phyloP scores from a whole-genome alignment of 1,284 basidiomycete species.

The Heterobasidion annosum region DNA sequence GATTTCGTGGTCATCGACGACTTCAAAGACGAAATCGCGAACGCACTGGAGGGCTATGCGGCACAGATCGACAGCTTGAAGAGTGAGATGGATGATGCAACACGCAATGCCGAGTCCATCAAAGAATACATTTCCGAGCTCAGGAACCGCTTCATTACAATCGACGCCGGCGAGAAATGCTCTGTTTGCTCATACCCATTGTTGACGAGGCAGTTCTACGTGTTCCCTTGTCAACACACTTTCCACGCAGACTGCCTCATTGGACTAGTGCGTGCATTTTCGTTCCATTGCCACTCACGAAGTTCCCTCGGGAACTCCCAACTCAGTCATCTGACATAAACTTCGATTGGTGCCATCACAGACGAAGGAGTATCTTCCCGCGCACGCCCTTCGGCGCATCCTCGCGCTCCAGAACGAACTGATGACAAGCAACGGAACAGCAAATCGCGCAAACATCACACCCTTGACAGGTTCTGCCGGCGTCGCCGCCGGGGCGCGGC shows the following conservation, averaged over 20 bases:
- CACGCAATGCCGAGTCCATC: conserved; percentile 86
- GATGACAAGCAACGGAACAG: conserved; percentile 37
- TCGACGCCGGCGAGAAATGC: conserved; percentile 85
- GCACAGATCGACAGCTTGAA: conserved; percentile 88
- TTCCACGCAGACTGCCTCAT: conserved; percentile 96
- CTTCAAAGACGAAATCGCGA: conserved; percentile 98
- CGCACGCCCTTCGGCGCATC: conserved; percentile 75
- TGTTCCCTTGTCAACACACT: conserved; percentile 94
- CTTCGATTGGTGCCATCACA: conserved; percentile 21
- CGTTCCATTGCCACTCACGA: background rate
- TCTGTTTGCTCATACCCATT: conserved; percentile 71
- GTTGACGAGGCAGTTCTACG: conserved; percentile 89
- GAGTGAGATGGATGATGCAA: conserved; percentile 94
- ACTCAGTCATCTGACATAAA: too few species aligned
- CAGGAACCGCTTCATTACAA: conserved; percentile 87
- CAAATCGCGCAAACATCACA: conserved; percentile 25
- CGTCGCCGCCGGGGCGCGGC: background rate
- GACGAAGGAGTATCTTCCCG: conserved; percentile 86
- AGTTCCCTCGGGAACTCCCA: too few species aligned
- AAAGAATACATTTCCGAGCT: conserved; percentile 85
- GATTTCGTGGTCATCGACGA: conserved; percentile 99
- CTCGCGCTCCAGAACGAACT: conserved; percentile 79
- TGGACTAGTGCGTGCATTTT: conserved; percentile 57
- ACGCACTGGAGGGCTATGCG: conserved; percentile 91
- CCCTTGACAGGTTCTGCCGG: conserved; percentile 14